Percentiles rank a stretch among this genome's conserved stretches.
phyloP scores from a whole-genome alignment of 2,329 filamentous ascomycete species.

The Colletotrichum sp. region DNA sequence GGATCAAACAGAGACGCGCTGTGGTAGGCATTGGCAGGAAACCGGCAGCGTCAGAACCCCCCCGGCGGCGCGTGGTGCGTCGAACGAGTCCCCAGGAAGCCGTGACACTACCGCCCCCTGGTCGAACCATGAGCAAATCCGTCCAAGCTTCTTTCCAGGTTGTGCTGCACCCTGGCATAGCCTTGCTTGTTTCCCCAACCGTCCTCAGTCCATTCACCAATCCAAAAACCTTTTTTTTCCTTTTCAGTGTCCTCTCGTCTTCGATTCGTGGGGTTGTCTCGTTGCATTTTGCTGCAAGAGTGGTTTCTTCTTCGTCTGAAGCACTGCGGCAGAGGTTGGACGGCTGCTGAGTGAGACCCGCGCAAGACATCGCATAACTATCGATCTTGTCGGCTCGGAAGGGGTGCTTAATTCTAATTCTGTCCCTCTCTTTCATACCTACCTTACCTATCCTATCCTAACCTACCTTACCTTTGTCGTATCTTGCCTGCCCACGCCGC shows the following conservation, averaged over 20 bases:
- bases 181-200: constrained; percentile 2
- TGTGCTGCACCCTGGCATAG: background rate
- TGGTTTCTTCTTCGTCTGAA: constrained; percentile 16
- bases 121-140: constrained; percentile 20
- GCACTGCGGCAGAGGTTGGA: background rate
- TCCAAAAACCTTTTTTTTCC: constrained; percentile 1
- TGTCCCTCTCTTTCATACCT: background rate
- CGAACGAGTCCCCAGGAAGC: constrained; percentile 15
- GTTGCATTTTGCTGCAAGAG: background rate
- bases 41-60: constrained; percentile 15
- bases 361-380: constrained; percentile 8
- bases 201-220: background rate
- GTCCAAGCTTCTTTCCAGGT: background rate
- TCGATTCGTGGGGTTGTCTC: background rate
- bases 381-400: background rate
- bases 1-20: constrained; percentile 3
- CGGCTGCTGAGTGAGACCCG: background rate
- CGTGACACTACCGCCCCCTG: constrained; percentile 14
- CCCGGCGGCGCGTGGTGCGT: constrained; percentile 10
- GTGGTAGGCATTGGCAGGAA: background rate
- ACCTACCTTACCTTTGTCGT: background rate
- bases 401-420: background rate
- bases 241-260: background rate
- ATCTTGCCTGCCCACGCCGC: background rate
- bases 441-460: too few species aligned